Evolutionary conservation across 148 eudicot species (phyloP), one percentile per base, ranked within the genome.

Genomic region (Chenopodium berlandieri): DNA sequence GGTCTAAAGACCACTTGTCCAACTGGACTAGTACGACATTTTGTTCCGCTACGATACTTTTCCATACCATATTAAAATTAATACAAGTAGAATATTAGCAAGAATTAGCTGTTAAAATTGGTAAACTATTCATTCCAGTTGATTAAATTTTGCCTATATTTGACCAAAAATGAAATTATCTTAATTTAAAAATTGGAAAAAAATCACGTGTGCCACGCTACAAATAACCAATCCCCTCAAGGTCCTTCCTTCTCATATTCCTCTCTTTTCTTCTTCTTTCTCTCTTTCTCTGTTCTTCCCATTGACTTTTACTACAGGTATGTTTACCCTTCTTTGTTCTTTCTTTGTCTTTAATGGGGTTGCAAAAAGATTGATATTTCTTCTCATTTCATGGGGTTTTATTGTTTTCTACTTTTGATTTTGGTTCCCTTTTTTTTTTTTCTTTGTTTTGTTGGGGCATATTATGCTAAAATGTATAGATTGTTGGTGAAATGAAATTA

Each of bases 141-240:
- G 69, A 76, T 76, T 19, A 14, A 4, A 9, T 9, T 7, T 67
- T 67, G 20, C 64, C 81, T 69, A 67, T 14, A 67, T 17, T 47
- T 19, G 48, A 50, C 60, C 60, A 2, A 3, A 56, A 56, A 12
- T 3, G 9, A n/a, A 50, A 54, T n/a, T 9, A 6, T 37, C 40
- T 37, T 4, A 37, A 40, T 40, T 40, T 0, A 40, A 40, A 34
- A 40, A 6, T 48, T 48, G 13, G 52, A 27, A 75, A n/a, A 75
- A 50, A 48, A 22, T 52, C 84, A 44, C 84, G 68, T 82, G 60
- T 65, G 75, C 79, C 83, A 81, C 83, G 79, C 50, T 50, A 76
- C 13, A 9, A 48, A 9, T 48, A 48, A 48, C 52, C 16, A 50
- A 79, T 14, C 31, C 56, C 25, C 30, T 17, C 6, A 16, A 47